Conservation (phyloP, 805 yeast genomes). For the Phaffomyces thermotolerans region DNA sequence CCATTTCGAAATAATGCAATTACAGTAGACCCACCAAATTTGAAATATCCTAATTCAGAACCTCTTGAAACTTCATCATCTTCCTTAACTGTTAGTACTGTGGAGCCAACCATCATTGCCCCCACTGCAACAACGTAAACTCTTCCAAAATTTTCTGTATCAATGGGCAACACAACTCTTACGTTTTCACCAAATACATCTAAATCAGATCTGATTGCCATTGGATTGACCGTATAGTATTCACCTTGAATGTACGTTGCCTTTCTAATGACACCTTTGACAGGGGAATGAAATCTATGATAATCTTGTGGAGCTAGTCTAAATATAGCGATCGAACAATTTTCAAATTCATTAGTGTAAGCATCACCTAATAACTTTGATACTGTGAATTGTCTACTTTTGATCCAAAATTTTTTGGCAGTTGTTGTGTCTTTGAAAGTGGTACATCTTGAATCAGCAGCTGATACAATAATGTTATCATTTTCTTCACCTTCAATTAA, state of each 20-base stretch:
- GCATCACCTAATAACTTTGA: constrained; percentile 45
- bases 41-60: constrained; percentile 88
- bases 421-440: constrained; percentile 49
- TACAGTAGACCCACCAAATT: constrained; percentile 92
- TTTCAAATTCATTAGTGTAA: constrained; percentile 35
- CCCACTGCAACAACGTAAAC: constrained; percentile 81
- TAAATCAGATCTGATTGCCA: constrained; percentile 83
- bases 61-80: constrained; percentile 58
- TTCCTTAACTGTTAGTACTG: constrained; percentile 56
- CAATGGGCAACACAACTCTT: constrained; percentile 69
- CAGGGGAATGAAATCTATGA: constrained; percentile 88
- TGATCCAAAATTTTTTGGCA: constrained; percentile 83
- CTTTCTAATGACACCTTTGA: constrained; percentile 62
- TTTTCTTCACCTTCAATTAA: constrained; percentile 43
- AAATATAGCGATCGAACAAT: constrained; percentile 61
- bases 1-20: constrained; percentile 53
- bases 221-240: constrained; percentile 93
- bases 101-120: constrained; percentile 98
- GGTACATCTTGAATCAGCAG: constrained; percentile 85
- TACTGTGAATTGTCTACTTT: constrained; percentile 71
- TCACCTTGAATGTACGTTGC: constrained; percentile 76
- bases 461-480: constrained; percentile 22
- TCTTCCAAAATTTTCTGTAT: constrained; percentile 69
- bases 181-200: constrained; percentile 94
- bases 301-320: constrained; percentile 96